Percentiles rank a stretch among this genome's conserved stretches.
Evolutionary conservation across 2,329 filamentous ascomycete genomes (phyloP).

Genomic region (Penicillium sp.): DNA sequence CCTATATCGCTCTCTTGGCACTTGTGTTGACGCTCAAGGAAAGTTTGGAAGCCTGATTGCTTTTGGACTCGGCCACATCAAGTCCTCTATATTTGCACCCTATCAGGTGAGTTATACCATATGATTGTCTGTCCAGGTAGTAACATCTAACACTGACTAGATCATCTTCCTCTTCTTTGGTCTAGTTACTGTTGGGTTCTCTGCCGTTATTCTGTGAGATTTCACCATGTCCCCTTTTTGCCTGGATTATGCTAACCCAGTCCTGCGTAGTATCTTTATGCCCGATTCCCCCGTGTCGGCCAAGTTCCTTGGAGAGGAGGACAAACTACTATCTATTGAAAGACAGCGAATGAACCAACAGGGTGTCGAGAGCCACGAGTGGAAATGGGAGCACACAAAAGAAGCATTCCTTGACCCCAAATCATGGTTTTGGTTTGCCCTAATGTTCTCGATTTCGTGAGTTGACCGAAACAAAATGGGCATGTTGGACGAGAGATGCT

Average conservation of each 20-base stretch:
- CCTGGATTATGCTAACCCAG: not conserved
- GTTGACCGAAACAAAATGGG: conserved; percentile 5
- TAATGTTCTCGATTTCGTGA: conserved; percentile 54
- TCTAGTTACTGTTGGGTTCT: conserved; percentile 51
- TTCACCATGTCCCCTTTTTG: not conserved
- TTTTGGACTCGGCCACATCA: conserved; percentile 52
- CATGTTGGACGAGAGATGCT: not conserved
- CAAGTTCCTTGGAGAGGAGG: conserved; percentile 55
- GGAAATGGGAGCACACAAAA: conserved; percentile 53
- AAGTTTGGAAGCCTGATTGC: conserved; percentile 53
- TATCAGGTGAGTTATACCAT: conserved; percentile 47
- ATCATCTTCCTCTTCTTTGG: conserved; percentile 40
- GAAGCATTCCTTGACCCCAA: conserved; percentile 58
- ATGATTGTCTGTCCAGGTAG: no score
- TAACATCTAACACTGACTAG: conserved; percentile 9
- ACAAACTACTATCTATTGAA: conserved; percentile 59
- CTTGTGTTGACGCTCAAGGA: not conserved
- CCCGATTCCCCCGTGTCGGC: conserved; percentile 63
- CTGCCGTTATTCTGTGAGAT: conserved; percentile 47
- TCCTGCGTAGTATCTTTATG: conserved; percentile 46
- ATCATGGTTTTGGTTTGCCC: conserved; percentile 58
- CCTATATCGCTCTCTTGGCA: not conserved
- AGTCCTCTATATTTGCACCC: conserved; percentile 41
- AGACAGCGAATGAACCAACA: conserved; percentile 51
- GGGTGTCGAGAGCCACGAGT: conserved; percentile 40